phyloP scores from a whole-genome alignment of 2,329 filamentous ascomycete species.

The Alternaria infectoria region DNA sequence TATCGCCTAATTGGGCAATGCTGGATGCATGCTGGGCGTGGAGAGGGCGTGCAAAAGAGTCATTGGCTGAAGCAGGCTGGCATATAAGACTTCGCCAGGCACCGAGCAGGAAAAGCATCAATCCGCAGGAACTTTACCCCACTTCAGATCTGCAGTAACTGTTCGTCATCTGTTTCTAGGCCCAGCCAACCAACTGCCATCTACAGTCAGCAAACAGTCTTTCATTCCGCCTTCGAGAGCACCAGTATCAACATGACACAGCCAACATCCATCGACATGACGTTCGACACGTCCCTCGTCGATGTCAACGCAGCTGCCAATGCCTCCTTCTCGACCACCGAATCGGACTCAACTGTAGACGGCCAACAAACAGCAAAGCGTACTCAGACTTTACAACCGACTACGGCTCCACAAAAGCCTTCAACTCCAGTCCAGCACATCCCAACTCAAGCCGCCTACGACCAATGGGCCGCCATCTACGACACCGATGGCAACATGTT shows the following conservation, averaged over 20 bases:
- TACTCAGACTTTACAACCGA: constrained; percentile 7
- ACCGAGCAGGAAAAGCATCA: constrained; percentile 6
- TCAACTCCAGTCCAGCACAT: constrained; percentile 39
- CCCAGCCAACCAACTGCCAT: not conserved
- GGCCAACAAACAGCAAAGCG: constrained; percentile 26
- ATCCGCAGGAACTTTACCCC: constrained; percentile 13
- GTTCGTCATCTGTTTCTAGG: not conserved
- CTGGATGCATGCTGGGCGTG: constrained; percentile 20
- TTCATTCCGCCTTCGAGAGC: not conserved
- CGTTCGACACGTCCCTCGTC: constrained; percentile 49
- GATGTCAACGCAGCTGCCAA: constrained; percentile 34
- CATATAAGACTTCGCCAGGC: constrained; percentile 18
- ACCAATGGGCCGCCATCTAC: constrained; percentile 63
- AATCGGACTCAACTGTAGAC: constrained; percentile 38
- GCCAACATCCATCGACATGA: constrained; percentile 42
- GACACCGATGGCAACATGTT: constrained; percentile 72
- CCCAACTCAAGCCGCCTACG: constrained; percentile 55
- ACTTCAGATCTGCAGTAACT: not conserved
- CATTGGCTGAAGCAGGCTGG: constrained; percentile 25
- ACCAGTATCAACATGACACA: constrained; percentile 40
- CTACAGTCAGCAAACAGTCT: not conserved
- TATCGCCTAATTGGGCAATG: constrained; percentile 29
- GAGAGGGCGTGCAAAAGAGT: constrained; percentile 18
- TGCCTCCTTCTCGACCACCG: constrained; percentile 47
- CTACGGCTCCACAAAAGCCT: not conserved